Conservation (phyloP, 768 basidiomycete species). For the Arthromyces matolae region DNA sequence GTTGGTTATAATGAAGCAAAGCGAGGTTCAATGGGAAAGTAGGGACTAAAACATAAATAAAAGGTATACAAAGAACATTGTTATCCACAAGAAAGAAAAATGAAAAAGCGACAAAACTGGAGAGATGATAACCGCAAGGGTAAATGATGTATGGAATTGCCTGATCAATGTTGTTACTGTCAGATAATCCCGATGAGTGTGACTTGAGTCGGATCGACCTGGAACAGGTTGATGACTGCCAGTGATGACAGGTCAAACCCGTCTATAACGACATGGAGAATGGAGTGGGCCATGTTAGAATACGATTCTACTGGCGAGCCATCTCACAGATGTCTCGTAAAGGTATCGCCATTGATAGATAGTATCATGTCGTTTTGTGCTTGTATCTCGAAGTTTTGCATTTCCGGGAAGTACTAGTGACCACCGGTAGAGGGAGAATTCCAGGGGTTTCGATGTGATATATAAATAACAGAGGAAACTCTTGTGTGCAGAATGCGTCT, state of each 20-base stretch:
- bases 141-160: slow-evolving; percentile 11
- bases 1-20: slow-evolving; percentile 18
- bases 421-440: neutral
- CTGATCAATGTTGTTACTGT: slow-evolving; percentile 13
- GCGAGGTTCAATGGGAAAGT: slow-evolving; percentile 12
- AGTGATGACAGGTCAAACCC: slow-evolving; percentile 10
- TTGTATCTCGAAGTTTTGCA: neutral
- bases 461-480: slow-evolving; percentile 9
- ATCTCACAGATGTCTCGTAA: neutral
- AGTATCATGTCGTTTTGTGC: neutral
- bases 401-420: slow-evolving; percentile 1
- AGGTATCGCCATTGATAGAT: neutral
- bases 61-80: slow-evolving; percentile 16
- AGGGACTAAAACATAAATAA: slow-evolving; percentile 15
- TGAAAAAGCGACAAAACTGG: slow-evolving; percentile 2
- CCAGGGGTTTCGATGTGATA: slow-evolving; percentile 8
- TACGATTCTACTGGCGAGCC: neutral
- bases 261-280: slow-evolving; percentile 20
- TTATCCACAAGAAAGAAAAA: slow-evolving; percentile 7
- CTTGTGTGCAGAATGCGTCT: neutral
- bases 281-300: neutral
- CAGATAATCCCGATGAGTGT: slow-evolving; percentile 2
- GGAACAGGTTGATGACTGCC: slow-evolving; percentile 7
- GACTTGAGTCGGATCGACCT: no score
- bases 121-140: slow-evolving; percentile 14